phyloP scores from a whole-genome alignment of 768 basidiomycete genomes.

The Lanmaoa pseudosensibilis region DNA sequence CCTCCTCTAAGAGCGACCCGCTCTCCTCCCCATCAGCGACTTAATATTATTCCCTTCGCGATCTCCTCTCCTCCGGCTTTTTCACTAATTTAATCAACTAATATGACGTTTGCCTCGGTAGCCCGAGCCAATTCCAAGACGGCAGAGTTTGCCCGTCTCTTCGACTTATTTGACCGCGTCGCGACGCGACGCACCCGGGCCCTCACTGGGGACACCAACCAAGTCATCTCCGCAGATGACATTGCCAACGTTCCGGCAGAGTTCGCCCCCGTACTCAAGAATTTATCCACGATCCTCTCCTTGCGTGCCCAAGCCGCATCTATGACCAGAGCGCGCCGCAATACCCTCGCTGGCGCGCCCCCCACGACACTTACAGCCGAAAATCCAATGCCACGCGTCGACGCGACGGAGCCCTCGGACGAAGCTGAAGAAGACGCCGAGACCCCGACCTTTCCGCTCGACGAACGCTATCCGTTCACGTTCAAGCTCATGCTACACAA shows the following conservation, averaged over 20 bases:
- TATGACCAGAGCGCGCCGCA: conserved; percentile 19
- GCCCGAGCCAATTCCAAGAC: conserved; percentile 38
- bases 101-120: conserved; percentile 22
- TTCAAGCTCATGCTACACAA: conserved; percentile 70
- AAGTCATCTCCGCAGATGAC: conserved; percentile 32
- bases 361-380: neutral
- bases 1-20: neutral
- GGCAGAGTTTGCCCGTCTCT: conserved; percentile 54
- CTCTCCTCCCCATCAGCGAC: neutral
- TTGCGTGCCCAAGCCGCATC: conserved; percentile 25
- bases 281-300: conserved; percentile 37
- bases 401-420: conserved; percentile 11
- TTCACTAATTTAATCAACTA: conserved; percentile 7
- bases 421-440: conserved; percentile 27
- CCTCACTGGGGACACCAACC: conserved; percentile 12
- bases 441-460: conserved; percentile 44
- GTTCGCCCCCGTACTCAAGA: conserved; percentile 36
- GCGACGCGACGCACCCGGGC: conserved; percentile 43
- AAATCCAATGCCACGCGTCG: neutral
- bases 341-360: conserved; percentile 23
- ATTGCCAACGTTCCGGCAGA: conserved; percentile 30
- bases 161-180: conserved; percentile 53
- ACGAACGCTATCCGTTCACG: conserved; percentile 51
- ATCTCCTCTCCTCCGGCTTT: neutral
- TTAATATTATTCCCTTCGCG: neutral